These are phyloP conservation scores for Didymella segeticola DNA, from an alignment of 2,329 filamentous ascomycete species.

Conservation along the genomic window DNA sequence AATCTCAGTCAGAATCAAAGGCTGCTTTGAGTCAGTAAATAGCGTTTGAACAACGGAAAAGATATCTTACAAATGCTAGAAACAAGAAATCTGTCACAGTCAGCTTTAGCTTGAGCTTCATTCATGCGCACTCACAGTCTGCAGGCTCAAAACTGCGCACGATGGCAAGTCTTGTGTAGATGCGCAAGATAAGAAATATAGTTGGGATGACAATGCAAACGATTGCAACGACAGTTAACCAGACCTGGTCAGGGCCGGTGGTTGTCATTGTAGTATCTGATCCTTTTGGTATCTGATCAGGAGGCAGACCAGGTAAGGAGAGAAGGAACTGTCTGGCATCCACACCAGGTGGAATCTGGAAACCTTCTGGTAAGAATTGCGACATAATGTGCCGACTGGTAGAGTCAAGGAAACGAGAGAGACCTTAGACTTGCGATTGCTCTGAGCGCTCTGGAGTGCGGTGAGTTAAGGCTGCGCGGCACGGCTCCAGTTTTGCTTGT, in stretches of 20 bases:
- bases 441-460: too few species aligned
- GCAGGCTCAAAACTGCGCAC: conserved; percentile 31
- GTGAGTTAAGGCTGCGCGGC: neutral
- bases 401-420: neutral
- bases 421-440: neutral
- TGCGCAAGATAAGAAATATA: conserved; percentile 27
- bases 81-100: conserved; percentile 31
- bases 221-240: conserved; percentile 32
- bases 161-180: conserved; percentile 34
- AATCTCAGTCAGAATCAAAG: conserved; percentile 31
- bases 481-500: neutral
- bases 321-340: conserved; percentile 23
- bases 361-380: conserved; percentile 1
- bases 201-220: conserved; percentile 30
- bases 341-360: conserved; percentile 18
- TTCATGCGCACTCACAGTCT: conserved; percentile 28
- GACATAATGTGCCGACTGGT: neutral
- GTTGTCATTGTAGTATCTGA: conserved; percentile 30
- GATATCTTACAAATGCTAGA: conserved; percentile 25
- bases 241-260: conserved; percentile 30
- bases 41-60: too few species aligned
- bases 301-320: conserved; percentile 20
- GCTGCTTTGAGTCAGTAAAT: conserved; percentile 17
- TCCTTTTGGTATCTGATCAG: conserved; percentile 25
- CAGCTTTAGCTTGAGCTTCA: neutral